These are phyloP conservation scores for Ilyonectria destructans DNA, from an alignment of 2,329 filamentous ascomycete genomes.

Conservation along the genomic window DNA sequence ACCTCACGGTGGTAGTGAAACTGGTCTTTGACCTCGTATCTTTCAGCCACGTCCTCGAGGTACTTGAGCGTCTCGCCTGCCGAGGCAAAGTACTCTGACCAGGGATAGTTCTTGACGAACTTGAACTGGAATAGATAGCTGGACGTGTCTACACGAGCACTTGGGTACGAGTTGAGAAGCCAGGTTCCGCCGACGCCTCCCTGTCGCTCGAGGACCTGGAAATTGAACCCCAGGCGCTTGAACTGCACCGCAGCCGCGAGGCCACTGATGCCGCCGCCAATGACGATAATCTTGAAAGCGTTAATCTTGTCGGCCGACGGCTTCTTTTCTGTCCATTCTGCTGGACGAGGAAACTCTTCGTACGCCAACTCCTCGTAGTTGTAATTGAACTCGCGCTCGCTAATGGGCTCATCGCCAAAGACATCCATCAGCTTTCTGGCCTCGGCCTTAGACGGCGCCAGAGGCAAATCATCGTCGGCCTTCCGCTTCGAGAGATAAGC, in stretches of 20 bases:
- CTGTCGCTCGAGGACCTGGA: slow-evolving; percentile 24
- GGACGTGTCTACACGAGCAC: slow-evolving; percentile 22
- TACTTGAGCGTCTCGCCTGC: slow-evolving; percentile 29
- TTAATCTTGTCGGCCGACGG: slow-evolving; percentile 19
- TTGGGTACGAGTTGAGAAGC: slow-evolving; percentile 28
- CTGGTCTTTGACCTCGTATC: slow-evolving; percentile 16
- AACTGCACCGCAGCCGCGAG: slow-evolving; percentile 27
- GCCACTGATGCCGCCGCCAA: slow-evolving; percentile 29
- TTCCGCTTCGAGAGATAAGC: slow-evolving; percentile 5
- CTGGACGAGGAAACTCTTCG: slow-evolving; percentile 17
- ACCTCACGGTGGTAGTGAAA: slow-evolving; percentile 27
- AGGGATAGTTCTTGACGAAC: slow-evolving; percentile 31
- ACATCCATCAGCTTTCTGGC: slow-evolving; percentile 10
- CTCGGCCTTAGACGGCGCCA: slow-evolving; percentile 14
- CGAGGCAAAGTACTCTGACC: slow-evolving; percentile 27
- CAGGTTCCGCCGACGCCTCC: slow-evolving; percentile 26
- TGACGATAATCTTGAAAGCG: slow-evolving; percentile 24
- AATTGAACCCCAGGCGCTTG: slow-evolving; percentile 24
- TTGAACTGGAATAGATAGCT: slow-evolving; percentile 33
- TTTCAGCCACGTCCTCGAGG: slow-evolving; percentile 17
- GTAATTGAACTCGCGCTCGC: slow-evolving; percentile 14
- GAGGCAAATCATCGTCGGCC: background rate
- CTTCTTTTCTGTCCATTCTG: slow-evolving; percentile 19
- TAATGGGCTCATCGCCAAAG: slow-evolving; percentile 21
- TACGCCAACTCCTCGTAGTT: slow-evolving; percentile 28